Evolutionary conservation across 148 eudicot species (phyloP).

Genomic region (Fagopyrum tataricum): DNA sequence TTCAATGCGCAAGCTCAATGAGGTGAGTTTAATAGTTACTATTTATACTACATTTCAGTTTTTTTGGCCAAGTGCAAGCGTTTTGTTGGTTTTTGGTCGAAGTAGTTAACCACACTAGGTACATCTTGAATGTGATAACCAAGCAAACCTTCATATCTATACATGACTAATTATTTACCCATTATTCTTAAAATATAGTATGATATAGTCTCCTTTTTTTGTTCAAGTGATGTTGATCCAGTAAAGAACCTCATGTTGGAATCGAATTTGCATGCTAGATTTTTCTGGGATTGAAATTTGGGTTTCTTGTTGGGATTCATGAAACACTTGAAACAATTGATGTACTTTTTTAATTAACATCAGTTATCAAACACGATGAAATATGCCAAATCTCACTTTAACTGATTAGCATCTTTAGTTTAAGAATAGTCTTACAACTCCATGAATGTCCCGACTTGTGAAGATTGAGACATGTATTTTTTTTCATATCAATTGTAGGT

Average conservation of each 20-base stretch:
- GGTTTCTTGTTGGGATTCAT: neutral
- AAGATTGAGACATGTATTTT: no score
- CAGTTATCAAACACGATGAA: no score
- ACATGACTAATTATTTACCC: neutral
- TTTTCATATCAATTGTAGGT: neutral
- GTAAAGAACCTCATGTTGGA: neutral
- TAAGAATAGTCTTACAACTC: no score
- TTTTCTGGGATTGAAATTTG: neutral
- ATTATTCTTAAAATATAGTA: neutral
- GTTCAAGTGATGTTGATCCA: neutral
- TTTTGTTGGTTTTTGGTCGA: no score
- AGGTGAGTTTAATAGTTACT: conserved; percentile 28
- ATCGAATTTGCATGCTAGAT: neutral
- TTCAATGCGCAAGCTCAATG: conserved; percentile 48
- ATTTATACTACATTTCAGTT: neutral
- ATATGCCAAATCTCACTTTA: no score
- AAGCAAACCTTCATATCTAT: neutral
- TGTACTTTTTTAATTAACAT: no score
- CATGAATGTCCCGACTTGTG: no score
- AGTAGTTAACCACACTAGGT: no score
- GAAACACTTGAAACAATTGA: no score
- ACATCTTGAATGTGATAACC: neutral
- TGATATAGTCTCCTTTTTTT: neutral
- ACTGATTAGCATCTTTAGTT: no score
- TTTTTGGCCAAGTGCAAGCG: neutral